phyloP scores from a whole-genome alignment of 495 filamentous ascomycete genomes.

The Neurospora sp. region DNA sequence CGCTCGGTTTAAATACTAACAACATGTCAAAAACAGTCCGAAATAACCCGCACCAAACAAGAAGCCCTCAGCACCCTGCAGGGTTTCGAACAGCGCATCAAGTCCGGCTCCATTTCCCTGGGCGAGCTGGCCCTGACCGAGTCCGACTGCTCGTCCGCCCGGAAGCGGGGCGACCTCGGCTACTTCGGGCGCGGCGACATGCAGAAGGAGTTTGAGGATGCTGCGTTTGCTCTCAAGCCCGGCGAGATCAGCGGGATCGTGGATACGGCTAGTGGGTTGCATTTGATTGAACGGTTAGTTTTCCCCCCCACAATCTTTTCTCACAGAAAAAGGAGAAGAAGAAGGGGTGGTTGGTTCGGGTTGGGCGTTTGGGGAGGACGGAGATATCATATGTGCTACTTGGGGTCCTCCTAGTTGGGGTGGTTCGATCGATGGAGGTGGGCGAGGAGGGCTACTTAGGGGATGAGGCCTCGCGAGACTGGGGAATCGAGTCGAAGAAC shows the following conservation, averaged over 20 bases:
- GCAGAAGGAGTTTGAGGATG: slow-evolving; percentile 98
- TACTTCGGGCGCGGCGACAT: slow-evolving; percentile 91
- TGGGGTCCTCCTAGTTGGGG: not conserved
- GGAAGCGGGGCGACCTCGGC: slow-evolving; percentile 89
- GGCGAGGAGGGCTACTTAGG: too few relatives aligned
- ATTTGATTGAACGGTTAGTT: slow-evolving; percentile 86
- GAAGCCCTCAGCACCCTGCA: slow-evolving; percentile 72
- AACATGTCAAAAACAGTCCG: too few relatives aligned
- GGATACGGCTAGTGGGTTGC: slow-evolving; percentile 86
- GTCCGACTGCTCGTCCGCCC: slow-evolving; percentile 88
- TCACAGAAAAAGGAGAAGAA: not conserved
- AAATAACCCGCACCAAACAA: slow-evolving; percentile 80
- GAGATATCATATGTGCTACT: too few relatives aligned
- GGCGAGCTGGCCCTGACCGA: slow-evolving; percentile 78
- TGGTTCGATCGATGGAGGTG: not conserved
- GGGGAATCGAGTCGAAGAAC: not conserved
- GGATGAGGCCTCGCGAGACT: too few relatives aligned
- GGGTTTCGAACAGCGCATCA: slow-evolving; percentile 63
- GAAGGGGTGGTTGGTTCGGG: not conserved
- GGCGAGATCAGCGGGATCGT: slow-evolving; percentile 79
- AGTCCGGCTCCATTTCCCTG: slow-evolving; percentile 52
- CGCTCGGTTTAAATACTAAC: not conserved
- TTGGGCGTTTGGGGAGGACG: too few relatives aligned
- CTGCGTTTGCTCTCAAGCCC: slow-evolving; percentile 74
- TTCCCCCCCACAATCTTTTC: too few relatives aligned